Conservation (phyloP, 257 asterid species). For the Ajuga chamaepitys region DNA sequence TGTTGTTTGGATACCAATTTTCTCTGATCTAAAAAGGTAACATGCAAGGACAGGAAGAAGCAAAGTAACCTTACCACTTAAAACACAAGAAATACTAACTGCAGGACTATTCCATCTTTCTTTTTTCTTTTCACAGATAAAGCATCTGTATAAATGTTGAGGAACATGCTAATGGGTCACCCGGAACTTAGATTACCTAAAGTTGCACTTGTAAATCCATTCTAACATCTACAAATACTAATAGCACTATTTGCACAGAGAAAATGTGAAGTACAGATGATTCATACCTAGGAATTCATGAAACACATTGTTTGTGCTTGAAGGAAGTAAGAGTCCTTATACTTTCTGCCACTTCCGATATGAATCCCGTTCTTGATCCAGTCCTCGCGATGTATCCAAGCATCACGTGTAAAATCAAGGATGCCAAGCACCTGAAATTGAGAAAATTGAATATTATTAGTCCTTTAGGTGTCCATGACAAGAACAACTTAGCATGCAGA, state of each 20-base stretch:
- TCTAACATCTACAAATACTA: neutral
- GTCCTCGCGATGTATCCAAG: constrained; percentile 92
- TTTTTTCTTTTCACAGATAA: too few species aligned
- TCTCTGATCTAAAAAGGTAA: too few species aligned
- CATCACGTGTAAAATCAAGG: constrained; percentile 81
- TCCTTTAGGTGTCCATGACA: neutral
- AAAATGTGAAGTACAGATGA: neutral
- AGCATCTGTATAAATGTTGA: too few species aligned
- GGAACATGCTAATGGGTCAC: too few species aligned
- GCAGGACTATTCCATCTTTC: too few species aligned
- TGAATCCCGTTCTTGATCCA: constrained; percentile 81
- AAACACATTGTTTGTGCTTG: constrained; percentile 90
- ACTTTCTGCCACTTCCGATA: constrained; percentile 72
- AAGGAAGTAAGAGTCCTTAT: constrained; percentile 83
- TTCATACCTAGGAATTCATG: constrained; percentile 49
- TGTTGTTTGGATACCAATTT: too few species aligned
- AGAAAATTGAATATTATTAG: neutral
- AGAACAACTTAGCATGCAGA: neutral
- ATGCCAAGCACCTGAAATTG: constrained; percentile 68
- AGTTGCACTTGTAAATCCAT: neutral
- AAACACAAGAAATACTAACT: too few species aligned
- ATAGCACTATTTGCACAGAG: neutral
- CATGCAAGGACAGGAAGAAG: too few species aligned
- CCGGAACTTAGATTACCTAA: too few species aligned
- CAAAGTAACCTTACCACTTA: too few species aligned